A percentile compares a stretch with the other conserved stretches of the same genome.
Evolutionary conservation across 176 grass and related monocot species (phyloP).

Genomic region (Eragrostis nindensis): DNA sequence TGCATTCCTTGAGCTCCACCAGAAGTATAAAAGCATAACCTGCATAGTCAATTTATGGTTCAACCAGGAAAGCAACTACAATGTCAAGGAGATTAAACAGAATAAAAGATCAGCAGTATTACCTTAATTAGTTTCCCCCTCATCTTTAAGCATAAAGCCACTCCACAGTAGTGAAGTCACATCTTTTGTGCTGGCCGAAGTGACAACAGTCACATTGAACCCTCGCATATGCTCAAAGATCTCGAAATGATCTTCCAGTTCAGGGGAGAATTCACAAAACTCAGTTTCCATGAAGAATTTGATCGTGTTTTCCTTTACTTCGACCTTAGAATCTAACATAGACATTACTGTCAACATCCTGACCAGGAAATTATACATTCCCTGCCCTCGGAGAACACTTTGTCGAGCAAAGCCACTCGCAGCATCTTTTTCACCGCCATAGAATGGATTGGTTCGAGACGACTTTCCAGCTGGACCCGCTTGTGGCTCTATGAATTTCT

Average conservation of each 20-base stretch:
- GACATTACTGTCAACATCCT: constrained; percentile 54
- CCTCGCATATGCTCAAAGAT: constrained; percentile 54
- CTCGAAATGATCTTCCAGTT: constrained; percentile 57
- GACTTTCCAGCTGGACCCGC: constrained; percentile 25
- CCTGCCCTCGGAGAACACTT: constrained; percentile 41
- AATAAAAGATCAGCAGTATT: not conserved
- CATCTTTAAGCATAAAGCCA: constrained; percentile 26
- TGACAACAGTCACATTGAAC: constrained; percentile 48
- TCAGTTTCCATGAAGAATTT: constrained; percentile 58
- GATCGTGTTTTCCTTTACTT: constrained; percentile 47
- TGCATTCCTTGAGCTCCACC: not conserved
- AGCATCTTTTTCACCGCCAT: not conserved
- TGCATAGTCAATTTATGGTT: constrained; percentile 8
- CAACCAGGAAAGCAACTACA: not conserved
- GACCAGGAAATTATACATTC: constrained; percentile 48
- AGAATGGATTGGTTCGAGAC: constrained; percentile 28
- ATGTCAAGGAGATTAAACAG: too few relatives aligned
- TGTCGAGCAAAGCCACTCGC: constrained; percentile 5
- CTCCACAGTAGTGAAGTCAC: constrained; percentile 38
- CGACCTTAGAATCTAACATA: constrained; percentile 40
- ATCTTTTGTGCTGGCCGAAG: constrained; percentile 46
- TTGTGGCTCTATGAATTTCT: constrained; percentile 47
- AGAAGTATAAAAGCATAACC: not conserved
- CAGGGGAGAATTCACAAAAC: constrained; percentile 50
- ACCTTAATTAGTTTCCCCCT: constrained; percentile 17